Base-by-base conservation (phyloP, 2,329 filamentous ascomycete genomes). In the Blastomyces silverae region DNA sequence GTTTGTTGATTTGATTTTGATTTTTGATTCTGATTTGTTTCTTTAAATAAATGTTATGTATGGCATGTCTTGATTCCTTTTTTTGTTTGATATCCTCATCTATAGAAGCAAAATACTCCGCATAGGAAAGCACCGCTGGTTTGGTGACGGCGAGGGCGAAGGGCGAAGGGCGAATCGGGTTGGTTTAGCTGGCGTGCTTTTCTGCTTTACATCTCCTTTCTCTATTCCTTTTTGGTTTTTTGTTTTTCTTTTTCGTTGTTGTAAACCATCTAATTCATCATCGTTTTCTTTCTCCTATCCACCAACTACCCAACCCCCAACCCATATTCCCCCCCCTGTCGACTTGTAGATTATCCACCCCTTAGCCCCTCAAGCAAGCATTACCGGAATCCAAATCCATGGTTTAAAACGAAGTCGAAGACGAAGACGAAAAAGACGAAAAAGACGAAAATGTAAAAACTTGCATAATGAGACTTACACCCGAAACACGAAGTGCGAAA, bases 61-160 rank as follows among this genome's bases (percentile, higher is more conserved):
- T 11, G 34, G 57, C 63, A 64, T 64, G 52, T 34, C 62, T 60
- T 64, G 53, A 10, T 34, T 28, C n/a, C 8, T 34, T 28, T 28
- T 28, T 61, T 42, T 25, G n/a, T n/a, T 62, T 62, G 20, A 62
- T 62, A 53, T 62, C 48, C 46, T 2, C n/a, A 28, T 48, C 22
- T 52, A 62, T 53, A 62, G 60, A 62, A 50, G 37, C 3, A 31
- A 37, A 37, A 46, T 48, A 34, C 28, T 31, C 58, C 39, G 39
- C 58, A 61, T 34, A 61, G 58, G 58, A 31, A 46, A 48, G 6
- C 22, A n/a, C 13, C 13, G 46, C 39, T 25, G 15, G 25, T n/a
- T 37, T 42, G 34, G 39, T 37, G 13, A 59, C 3, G 31, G n/a
- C 56, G 37, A 59, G 39, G 56, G n/a, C 37, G 22, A 59, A 15